Conservation (phyloP, 768 basidiomycete species). For the Trametes cinnabarina region DNA sequence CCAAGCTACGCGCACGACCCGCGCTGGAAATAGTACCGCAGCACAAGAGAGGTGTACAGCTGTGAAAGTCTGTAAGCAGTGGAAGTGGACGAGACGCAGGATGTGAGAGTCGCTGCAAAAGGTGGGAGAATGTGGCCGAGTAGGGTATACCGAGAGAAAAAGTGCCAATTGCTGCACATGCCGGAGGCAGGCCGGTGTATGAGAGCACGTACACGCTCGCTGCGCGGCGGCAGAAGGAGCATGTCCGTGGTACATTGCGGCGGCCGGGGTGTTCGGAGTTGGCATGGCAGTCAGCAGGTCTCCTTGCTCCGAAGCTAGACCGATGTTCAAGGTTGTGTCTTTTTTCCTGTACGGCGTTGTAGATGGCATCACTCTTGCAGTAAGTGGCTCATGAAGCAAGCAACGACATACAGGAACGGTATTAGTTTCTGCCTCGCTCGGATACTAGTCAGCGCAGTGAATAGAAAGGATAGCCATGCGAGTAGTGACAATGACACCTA, state of each 20-base stretch:
- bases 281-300: neutral
- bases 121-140: conserved; percentile 1
- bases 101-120: neutral
- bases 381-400: too few relatives aligned
- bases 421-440: too few relatives aligned
- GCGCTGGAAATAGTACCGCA: conserved; percentile 2
- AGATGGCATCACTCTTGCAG: too few relatives aligned
- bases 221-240: conserved; percentile 2
- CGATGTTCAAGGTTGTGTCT: too few relatives aligned
- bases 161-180: too few relatives aligned
- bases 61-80: neutral
- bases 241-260: neutral
- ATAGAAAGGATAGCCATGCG: too few relatives aligned
- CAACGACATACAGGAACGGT: too few relatives aligned
- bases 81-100: neutral
- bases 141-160: neutral
- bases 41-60: neutral
- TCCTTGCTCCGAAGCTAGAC: neutral
- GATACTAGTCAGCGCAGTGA: too few relatives aligned
- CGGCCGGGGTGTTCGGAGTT: neutral
- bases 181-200: neutral
- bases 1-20: neutral
- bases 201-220: neutral
- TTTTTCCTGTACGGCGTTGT: too few relatives aligned
- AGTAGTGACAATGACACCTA: too few relatives aligned